These are phyloP conservation scores for Solanum pinnatisectum DNA, from an alignment of 257 asterid genomes.

Conservation along the genomic window DNA sequence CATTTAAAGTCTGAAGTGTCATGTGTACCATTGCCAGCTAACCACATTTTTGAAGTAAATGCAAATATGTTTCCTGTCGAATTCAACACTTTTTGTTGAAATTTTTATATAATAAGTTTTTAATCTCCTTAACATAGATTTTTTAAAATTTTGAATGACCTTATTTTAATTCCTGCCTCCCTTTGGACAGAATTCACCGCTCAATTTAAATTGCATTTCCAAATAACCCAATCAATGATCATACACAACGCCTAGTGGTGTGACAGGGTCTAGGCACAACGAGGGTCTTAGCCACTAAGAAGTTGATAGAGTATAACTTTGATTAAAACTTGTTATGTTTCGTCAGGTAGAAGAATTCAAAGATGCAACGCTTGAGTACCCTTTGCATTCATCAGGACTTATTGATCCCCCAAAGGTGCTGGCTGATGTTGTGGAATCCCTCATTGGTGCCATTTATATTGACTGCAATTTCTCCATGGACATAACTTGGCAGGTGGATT, in stretches of 20 bases:
- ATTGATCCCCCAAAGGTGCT: slow-evolving; percentile 49
- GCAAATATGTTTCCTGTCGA: not conserved
- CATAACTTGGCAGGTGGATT: slow-evolving; percentile 31
- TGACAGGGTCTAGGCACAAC: not conserved
- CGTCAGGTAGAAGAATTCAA: slow-evolving; percentile 32
- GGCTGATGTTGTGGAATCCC: slow-evolving; percentile 48
- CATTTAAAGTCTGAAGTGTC: not conserved
- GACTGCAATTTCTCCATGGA: slow-evolving; percentile 29
- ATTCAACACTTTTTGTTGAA: too few species aligned
- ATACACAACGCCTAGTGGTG: not conserved
- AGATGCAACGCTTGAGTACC: slow-evolving; percentile 22
- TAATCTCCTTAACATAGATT: not conserved
- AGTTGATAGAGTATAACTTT: not conserved
- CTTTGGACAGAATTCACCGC: not conserved
- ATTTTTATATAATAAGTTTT: not conserved
- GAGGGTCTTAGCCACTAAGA: not conserved
- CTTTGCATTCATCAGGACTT: slow-evolving; percentile 46
- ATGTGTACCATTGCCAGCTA: not conserved
- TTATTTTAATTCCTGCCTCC: not conserved
- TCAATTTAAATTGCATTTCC: not conserved
- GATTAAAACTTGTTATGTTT: not conserved
- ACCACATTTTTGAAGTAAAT: not conserved
- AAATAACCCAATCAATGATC: too few species aligned
- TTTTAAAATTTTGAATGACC: not conserved
- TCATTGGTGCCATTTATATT: slow-evolving; percentile 34